phyloP scores from a whole-genome alignment of 1,284 basidiomycete species.

The Salmacisia buchloeana region DNA sequence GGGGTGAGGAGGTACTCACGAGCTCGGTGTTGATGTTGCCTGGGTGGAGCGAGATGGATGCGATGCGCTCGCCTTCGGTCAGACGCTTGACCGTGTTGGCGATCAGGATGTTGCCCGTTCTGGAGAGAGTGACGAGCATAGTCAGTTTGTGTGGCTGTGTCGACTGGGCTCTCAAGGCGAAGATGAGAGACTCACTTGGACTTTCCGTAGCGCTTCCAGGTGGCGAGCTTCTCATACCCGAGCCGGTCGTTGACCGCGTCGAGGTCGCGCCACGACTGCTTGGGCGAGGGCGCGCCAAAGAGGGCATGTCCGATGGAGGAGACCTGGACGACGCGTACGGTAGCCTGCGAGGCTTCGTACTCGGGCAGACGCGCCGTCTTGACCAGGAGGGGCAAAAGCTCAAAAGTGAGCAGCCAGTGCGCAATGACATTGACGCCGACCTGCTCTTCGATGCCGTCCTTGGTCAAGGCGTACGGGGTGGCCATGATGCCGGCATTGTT shows the following conservation, averaged over 20 bases:
- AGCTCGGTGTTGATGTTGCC: constrained; percentile 21
- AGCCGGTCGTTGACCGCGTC: constrained; percentile 28
- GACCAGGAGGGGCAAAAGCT: constrained; percentile 15
- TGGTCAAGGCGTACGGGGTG: constrained; percentile 15
- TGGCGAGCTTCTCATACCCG: constrained; percentile 24
- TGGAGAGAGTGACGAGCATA: too few relatives aligned
- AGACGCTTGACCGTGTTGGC: constrained; percentile 13
- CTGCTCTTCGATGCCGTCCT: constrained; percentile 35
- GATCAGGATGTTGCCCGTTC: constrained; percentile 17
- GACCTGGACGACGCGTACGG: constrained; percentile 28
- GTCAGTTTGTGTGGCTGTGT: constrained; percentile 9
- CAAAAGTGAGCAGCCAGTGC: constrained; percentile 8
- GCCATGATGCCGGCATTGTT: constrained; percentile 40
- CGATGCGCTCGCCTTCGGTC: constrained; percentile 17
- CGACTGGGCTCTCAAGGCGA: not conserved
- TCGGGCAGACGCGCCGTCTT: constrained; percentile 28
- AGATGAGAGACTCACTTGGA: constrained; percentile 2
- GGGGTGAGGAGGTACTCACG: too few relatives aligned
- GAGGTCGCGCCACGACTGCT: constrained; percentile 19
- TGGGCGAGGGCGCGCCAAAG: constrained; percentile 10
- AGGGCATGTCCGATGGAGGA: constrained; percentile 23
- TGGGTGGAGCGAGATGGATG: constrained; percentile 25
- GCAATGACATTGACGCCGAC: constrained; percentile 36
- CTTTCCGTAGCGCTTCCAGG: constrained; percentile 19
- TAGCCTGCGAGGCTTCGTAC: constrained; percentile 24